phyloP scores from a whole-genome alignment of 257 asterid genomes.

The Solanum rostratum region DNA sequence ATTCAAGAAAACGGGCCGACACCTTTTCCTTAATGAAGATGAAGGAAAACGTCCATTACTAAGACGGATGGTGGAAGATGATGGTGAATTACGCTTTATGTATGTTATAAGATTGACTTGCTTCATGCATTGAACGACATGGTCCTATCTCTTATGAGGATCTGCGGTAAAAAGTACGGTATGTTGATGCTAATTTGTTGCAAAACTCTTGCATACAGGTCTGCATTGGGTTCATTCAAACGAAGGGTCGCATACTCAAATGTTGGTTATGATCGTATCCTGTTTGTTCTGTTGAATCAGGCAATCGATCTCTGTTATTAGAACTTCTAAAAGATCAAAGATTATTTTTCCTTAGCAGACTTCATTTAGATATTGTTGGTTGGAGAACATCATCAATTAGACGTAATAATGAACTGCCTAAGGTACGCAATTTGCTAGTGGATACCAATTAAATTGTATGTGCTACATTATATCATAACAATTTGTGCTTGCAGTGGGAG shows the following conservation, averaged over 20 bases:
- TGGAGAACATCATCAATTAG: conserved; percentile 98
- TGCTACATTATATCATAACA: neutral
- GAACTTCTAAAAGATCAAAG: neutral
- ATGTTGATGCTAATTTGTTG: neutral
- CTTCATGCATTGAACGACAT: neutral
- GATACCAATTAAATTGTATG: neutral
- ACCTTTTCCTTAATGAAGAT: conserved; percentile 81
- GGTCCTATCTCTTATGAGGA: neutral
- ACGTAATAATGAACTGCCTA: conserved; percentile 80
- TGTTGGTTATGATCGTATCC: conserved; percentile 97
- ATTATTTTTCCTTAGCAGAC: conserved; percentile 24
- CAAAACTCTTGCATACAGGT: conserved; percentile 42
- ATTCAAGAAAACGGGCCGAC: conserved; percentile 91
- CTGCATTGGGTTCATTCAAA: conserved; percentile 65
- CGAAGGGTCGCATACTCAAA: conserved; percentile 93
- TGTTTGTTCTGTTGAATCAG: neutral
- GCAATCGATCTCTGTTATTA: neutral
- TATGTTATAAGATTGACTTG: conserved; percentile 20
- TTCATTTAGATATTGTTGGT: conserved; percentile 75
- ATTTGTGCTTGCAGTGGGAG: conserved; percentile 62
- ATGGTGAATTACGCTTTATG: conserved; percentile 50
- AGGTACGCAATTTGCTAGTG: conserved; percentile 33
- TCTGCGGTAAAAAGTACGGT: neutral
- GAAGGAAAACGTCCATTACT: conserved; percentile 16
- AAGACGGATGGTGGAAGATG: conserved; percentile 71